A percentile compares a stretch with the other conserved stretches of the same genome.
phyloP scores from a whole-genome alignment of 768 basidiomycete genomes.

The Podaxis mareebaensis region DNA sequence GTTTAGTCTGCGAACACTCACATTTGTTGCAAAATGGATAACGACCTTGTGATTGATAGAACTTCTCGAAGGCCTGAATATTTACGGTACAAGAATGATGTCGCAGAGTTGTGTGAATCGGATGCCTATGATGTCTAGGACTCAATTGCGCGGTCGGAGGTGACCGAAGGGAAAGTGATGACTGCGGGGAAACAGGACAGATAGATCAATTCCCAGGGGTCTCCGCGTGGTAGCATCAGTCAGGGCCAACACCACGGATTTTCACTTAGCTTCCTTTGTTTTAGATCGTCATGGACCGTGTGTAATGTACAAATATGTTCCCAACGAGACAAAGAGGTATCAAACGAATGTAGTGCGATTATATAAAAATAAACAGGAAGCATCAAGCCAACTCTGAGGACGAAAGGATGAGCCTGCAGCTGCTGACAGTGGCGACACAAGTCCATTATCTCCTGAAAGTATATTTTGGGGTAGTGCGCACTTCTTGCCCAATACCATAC shows the following conservation, averaged over 20 bases:
- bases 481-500: constrained; percentile 21
- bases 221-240: too few species aligned
- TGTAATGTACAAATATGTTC: not conserved
- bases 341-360: not conserved
- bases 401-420: not conserved
- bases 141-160: not conserved
- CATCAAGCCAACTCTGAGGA: not conserved
- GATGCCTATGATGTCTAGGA: not conserved
- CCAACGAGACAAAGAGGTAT: not conserved
- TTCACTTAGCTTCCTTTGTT: not conserved
- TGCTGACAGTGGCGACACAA: not conserved
- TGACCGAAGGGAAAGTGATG: not conserved
- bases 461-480: constrained; percentile 17
- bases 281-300: not conserved
- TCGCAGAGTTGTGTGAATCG: not conserved
- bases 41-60: not conserved
- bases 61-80: not conserved
- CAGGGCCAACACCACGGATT: too few species aligned
- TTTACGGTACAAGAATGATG: not conserved
- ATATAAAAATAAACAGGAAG: not conserved
- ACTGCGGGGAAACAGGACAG: not conserved
- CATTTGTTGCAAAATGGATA: not conserved
- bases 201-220: too few species aligned
- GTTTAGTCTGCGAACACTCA: not conserved
- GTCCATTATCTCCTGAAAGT: constrained; percentile 22